phyloP scores from a whole-genome alignment of 148 eudicot genomes.

The Salicornia ramosissima region DNA sequence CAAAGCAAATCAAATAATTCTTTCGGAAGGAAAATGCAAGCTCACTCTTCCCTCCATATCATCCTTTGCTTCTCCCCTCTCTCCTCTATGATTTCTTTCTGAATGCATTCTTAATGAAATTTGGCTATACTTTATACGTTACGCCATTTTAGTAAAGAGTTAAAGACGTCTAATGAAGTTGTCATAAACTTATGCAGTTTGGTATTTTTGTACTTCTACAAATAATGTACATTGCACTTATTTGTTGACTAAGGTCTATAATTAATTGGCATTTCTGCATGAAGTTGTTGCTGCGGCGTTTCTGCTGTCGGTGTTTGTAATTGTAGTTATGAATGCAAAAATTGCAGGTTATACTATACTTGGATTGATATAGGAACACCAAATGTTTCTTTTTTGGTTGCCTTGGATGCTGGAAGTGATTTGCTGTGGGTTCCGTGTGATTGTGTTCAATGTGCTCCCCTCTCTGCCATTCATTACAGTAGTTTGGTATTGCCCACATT shows the following conservation, averaged over 20 bases:
- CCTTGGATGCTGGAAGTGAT: constrained; percentile 91
- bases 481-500: constrained; percentile 46
- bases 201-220: too few species aligned
- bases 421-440: constrained; percentile 94
- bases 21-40: too few species aligned
- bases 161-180: neutral
- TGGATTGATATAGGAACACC: constrained; percentile 97
- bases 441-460: constrained; percentile 87
- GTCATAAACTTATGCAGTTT: too few species aligned
- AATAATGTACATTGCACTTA: too few species aligned
- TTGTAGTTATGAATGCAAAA: neutral
- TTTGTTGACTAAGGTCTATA: neutral
- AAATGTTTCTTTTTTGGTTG: constrained; percentile 74
- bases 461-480: constrained; percentile 58
- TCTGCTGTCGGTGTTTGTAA: neutral
- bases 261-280: neutral
- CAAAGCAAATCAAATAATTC: too few species aligned
- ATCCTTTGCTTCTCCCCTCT: too few species aligned
- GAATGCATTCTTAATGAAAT: too few species aligned
- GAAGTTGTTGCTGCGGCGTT: neutral
- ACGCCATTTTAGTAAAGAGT: neutral
- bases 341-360: constrained; percentile 77
- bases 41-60: too few species aligned
- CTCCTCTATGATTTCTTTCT: too few species aligned
- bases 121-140: neutral